phyloP scores from a whole-genome alignment of 2,329 filamentous ascomycete genomes.

The Corynespora cassiicola region DNA sequence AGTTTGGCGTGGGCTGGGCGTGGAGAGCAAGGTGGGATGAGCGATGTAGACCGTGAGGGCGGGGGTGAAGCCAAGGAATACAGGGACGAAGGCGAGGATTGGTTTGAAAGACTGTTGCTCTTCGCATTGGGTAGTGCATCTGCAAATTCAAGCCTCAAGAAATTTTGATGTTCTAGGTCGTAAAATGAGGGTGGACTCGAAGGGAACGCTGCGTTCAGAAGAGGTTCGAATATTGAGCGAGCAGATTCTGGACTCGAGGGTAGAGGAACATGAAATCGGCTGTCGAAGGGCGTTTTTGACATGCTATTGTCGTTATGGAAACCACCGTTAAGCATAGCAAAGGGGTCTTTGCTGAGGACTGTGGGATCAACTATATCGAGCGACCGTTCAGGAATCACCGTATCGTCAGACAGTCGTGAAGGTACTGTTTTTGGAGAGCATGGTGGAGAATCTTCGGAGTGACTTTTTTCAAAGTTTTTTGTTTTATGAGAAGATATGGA shows the following conservation, averaged over 20 bases:
- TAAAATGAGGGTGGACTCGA: slow-evolving; percentile 15
- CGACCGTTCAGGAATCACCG: slow-evolving; percentile 32
- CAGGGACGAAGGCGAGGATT: slow-evolving; percentile 23
- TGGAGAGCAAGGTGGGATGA: slow-evolving; percentile 28
- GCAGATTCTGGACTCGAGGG: slow-evolving; percentile 16
- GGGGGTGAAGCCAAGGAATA: slow-evolving; percentile 22
- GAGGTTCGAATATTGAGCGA: slow-evolving; percentile 23
- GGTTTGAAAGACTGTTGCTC: slow-evolving; percentile 1
- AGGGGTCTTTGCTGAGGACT: slow-evolving; percentile 29
- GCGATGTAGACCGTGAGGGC: slow-evolving; percentile 19
- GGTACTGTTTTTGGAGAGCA: slow-evolving; percentile 47
- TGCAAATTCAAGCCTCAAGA: not conserved
- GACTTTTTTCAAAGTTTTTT: slow-evolving; percentile 10
- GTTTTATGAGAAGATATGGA: slow-evolving; percentile 20
- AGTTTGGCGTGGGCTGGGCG: slow-evolving; percentile 26
- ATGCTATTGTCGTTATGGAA: slow-evolving; percentile 16
- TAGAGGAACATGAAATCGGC: slow-evolving; percentile 17
- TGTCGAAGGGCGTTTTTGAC: slow-evolving; percentile 10
- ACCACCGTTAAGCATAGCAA: slow-evolving; percentile 23
- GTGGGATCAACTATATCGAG: slow-evolving; percentile 34
- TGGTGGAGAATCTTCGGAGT: slow-evolving; percentile 40
- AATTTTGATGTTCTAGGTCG: not conserved
- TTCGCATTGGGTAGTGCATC: no score
- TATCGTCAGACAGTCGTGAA: slow-evolving; percentile 29
- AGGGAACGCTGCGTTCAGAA: slow-evolving; percentile 28